phyloP scores from a whole-genome alignment of 2,329 filamentous ascomycete genomes.

The Capronia epimyces region DNA sequence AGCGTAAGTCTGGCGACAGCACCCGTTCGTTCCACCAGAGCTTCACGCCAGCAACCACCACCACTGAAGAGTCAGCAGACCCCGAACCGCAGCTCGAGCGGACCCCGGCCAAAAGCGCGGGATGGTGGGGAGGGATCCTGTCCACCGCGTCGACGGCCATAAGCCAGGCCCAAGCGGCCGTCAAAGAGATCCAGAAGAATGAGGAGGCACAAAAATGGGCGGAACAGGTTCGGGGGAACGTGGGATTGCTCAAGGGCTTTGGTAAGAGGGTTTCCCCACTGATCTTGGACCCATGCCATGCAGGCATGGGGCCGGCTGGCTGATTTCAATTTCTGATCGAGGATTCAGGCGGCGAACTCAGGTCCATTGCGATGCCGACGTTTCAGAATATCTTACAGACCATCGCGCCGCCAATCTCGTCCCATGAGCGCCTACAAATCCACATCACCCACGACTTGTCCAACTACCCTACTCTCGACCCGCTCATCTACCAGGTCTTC shows the following conservation, averaged over 20 bases:
- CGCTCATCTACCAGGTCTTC: conserved; percentile 86
- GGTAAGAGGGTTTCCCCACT: conserved; percentile 61
- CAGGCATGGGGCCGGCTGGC: not conserved
- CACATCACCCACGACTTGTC: conserved; percentile 95
- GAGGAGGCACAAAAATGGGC: conserved; percentile 96
- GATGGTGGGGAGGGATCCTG: conserved; percentile 84
- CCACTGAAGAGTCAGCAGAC: conserved; percentile 42
- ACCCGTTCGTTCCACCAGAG: conserved; percentile 64
- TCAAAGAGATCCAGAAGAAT: conserved; percentile 92
- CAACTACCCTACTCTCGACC: conserved; percentile 89
- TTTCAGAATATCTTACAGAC: conserved; percentile 94
- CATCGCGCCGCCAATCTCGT: conserved; percentile 90
- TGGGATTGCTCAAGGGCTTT: conserved; percentile 68
- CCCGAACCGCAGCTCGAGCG: conserved; percentile 51
- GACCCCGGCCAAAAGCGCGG: conserved; percentile 57
- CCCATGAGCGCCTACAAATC: conserved; percentile 92
- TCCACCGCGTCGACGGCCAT: conserved; percentile 68
- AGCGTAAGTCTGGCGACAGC: conserved; percentile 73
- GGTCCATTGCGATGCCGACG: conserved; percentile 80
- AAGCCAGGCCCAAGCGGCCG: conserved; percentile 86
- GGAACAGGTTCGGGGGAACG: conserved; percentile 85
- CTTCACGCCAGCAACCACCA: conserved; percentile 64
- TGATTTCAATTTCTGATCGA: not conserved
- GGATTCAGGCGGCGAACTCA: conserved; percentile 71
- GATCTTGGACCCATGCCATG: too few species aligned